Base-by-base conservation (phyloP, 176 grass and related monocot species). In the Paspalum vaginatum region DNA sequence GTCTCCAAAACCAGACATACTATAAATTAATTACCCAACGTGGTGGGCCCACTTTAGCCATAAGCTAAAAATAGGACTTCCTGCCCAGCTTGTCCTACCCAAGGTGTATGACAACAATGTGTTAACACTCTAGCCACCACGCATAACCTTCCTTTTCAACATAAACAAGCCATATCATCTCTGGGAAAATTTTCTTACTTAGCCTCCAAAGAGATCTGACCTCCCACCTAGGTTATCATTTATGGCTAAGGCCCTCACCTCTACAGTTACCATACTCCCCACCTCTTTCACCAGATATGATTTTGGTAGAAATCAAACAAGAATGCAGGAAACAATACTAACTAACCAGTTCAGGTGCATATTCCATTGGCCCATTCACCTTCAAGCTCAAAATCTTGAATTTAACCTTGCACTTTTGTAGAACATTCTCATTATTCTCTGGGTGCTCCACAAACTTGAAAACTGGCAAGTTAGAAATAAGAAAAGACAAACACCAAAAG, bases 331-430 rank as follows among this genome's bases (percentile, higher is more conserved):
- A 48, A 76, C 52, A 38, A 27, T 59, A 82, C 87, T 42, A 65
- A 82, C 87, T 42, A 65, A 99, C 96, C 90, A 95, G 63, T 79
- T 99, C 92, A 44, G 96, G 96, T 50, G 84, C 92, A 84, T 99
- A 99, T 66, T 99, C 96, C 90, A 95, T 99, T 16, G 88, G 92
- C 32, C 84, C 96, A 84, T 99, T 91, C 68, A 99, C 96, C 79
- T 99, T 99, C 86, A 99, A 92, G 76, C 96, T 99, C 82, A 99
- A 79, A 76, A 99, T 99, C 80, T 99, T 99, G 85, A 99, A 99
- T 81, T 99, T 99, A 43, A 99, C 90, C 60, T 95, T 93, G 81
- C 81, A 89, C 72, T 99, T 95, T 68, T 95, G 87, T 53, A 93
- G 77, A 63, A 83, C 49, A 86, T 98, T 94, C 48, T 93, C 92